Conservation (phyloP, 2,329 filamentous ascomycete species). For the Lachnellula subtilissima region DNA sequence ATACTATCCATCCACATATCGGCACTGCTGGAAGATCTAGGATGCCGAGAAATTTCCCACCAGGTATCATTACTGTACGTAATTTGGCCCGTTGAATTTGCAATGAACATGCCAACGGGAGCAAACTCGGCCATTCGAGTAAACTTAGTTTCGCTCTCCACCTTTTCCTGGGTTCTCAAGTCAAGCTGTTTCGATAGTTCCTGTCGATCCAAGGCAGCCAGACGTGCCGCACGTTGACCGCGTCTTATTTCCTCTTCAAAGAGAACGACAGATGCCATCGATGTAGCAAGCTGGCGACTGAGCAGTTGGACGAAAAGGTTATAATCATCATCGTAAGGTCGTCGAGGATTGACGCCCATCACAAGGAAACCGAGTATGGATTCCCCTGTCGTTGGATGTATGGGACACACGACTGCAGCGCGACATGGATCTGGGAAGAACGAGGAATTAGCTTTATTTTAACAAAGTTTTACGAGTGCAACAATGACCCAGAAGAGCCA, state of each 20-base stretch:
- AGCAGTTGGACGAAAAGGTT: constrained; percentile 71
- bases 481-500: too few species aligned
- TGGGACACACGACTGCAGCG: constrained; percentile 70
- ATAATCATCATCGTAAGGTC: constrained; percentile 78
- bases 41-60: constrained; percentile 63
- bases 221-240: constrained; percentile 66
- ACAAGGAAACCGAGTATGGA: constrained; percentile 73
- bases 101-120: constrained; percentile 80
- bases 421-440: constrained; percentile 48
- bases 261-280: constrained; percentile 73
- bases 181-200: constrained; percentile 72
- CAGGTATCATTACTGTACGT: constrained; percentile 80
- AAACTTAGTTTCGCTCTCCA: constrained; percentile 71
- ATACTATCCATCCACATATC: constrained; percentile 71
- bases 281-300: constrained; percentile 71
- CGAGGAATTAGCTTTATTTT: too few species aligned
- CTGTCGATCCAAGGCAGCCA: constrained; percentile 72
- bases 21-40: constrained; percentile 51
- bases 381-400: constrained; percentile 70
- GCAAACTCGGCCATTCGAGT: constrained; percentile 81
- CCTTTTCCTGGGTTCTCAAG: constrained; percentile 55
- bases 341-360: constrained; percentile 70
- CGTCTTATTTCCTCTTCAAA: constrained; percentile 79
- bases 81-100: constrained; percentile 64
- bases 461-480: too few species aligned